Base-by-base conservation (phyloP, 805 yeast species). In the Yamadazyma nakazawae region DNA sequence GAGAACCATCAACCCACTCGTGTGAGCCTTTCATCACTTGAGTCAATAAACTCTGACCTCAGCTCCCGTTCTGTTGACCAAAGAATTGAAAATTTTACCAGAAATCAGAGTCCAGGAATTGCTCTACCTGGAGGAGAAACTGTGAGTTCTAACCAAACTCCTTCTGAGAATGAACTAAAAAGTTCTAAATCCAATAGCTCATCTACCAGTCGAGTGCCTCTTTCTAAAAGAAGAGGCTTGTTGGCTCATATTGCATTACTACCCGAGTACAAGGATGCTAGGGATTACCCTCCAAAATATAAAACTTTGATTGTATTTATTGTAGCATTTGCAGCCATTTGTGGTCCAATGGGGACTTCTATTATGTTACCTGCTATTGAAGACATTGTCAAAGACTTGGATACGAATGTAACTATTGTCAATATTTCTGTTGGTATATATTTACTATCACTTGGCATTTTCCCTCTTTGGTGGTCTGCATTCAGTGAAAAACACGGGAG, bases 291-390 rank as follows among this genome's bases (percentile, higher is more conserved):
- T 5, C 47, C 54, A 0, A 48, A 49, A 2, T 58, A 74, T 45
- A 87, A 88, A 57, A 57, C 64, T 42, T 45, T 73, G n/a, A 70
- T 88, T 37, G 85, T 86, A 0, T 67, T 78, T 30, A 68, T 86
- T 13, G 80, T 88, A 41, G 91, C 92, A 0, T 66, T 78, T 48
- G 90, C 91, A 6, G 85, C 91, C 1, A 67, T 85, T 60, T 76
- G 85, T 45, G 96, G 96, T 0, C 96, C 96, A 5, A 85, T 88
- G 94, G 96, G 94, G 11, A 84, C 94, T 0, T 84, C 94, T 0
- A 86, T 88, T 42, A 72, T 88, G 57, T 76, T 85, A 42, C 96
- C 96, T 0, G 92, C 94, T 0, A 78, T 87, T 17, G 78, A 78
- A 30, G 77, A 79, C 44, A 75, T 88, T 36, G 75, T 76, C 4